phyloP scores from a whole-genome alignment of 345 rosid genomes.

The Noccaea caerulescens region DNA sequence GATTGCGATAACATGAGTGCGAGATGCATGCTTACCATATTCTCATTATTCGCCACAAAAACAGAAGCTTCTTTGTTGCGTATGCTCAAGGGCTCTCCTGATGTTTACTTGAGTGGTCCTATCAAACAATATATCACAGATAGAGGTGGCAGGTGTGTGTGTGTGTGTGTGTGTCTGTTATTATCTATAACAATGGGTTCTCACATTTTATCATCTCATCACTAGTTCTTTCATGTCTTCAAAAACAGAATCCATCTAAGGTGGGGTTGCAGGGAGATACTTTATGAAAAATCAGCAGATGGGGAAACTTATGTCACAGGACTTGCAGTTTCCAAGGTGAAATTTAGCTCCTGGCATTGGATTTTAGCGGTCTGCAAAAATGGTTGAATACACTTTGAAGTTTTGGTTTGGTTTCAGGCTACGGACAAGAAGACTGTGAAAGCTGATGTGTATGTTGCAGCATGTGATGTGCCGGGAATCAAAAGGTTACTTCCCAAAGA shows the following conservation, averaged over 20 bases:
- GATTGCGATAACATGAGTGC: conserved; percentile 99
- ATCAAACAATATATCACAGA: conserved; percentile 85
- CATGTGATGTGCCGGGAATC: conserved; percentile 97
- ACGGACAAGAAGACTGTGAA: conserved; percentile 73
- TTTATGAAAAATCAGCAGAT: conserved; percentile 62
- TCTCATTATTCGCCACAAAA: conserved; percentile 95
- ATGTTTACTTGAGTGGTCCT: conserved; percentile 90
- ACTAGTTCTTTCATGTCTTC: conserved; percentile 25
- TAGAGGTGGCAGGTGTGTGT: conserved; percentile 77
- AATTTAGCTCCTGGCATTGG: background rate
- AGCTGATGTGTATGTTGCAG: conserved; percentile 99
- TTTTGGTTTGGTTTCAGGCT: conserved; percentile 59
- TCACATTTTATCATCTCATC: background rate
- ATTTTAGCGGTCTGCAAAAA: background rate
- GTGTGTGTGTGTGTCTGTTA: conserved; percentile 37
- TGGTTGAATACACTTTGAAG: background rate
- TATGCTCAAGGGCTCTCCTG: conserved; percentile 99
- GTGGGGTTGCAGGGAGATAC: conserved; percentile 97
- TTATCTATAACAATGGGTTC: background rate
- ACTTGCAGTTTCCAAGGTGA: conserved; percentile 88
- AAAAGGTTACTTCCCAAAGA: conserved; percentile 80
- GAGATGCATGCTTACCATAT: conserved; percentile 98
- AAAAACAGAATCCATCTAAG: conserved; percentile 89
- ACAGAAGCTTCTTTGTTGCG: conserved; percentile 98
- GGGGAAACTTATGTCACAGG: conserved; percentile 79